phyloP scores from a whole-genome alignment of 176 grass and related monocot species.

The Triticum timopheevii region DNA sequence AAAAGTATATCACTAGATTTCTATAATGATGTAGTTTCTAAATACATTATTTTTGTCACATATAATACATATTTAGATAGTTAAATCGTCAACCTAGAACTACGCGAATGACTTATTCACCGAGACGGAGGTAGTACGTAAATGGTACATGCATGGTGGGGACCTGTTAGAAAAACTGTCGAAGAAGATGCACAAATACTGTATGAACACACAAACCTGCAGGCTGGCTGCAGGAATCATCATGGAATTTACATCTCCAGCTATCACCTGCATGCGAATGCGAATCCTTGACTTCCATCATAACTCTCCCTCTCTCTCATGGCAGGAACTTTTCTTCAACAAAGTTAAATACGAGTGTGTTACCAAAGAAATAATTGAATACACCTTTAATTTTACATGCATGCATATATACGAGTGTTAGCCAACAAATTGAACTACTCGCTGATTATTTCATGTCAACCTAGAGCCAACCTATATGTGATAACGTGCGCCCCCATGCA shows the following conservation, averaged over 20 bases:
- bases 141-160: background rate
- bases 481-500: background rate
- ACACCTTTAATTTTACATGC: conserved; percentile 5
- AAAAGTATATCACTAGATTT: no score
- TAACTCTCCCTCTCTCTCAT: background rate
- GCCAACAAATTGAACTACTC: background rate
- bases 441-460: background rate
- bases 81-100: no score
- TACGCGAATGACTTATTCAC: no score
- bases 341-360: conserved; percentile 25
- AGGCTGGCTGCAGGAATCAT: background rate
- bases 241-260: conserved; percentile 7
- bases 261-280: background rate
- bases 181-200: background rate
- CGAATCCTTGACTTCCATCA: background rate
- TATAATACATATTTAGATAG: no score
- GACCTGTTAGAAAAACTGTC: background rate
- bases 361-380: conserved; percentile 21
- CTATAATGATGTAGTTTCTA: no score
- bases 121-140: no score
- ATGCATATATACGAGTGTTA: conserved; percentile 28
- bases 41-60: no score
- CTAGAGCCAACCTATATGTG: background rate
- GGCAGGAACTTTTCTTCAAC: conserved; percentile 25
- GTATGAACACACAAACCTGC: background rate